Conservation (phyloP, 2,329 filamentous ascomycete species). For the Fusarium sp. region DNA sequence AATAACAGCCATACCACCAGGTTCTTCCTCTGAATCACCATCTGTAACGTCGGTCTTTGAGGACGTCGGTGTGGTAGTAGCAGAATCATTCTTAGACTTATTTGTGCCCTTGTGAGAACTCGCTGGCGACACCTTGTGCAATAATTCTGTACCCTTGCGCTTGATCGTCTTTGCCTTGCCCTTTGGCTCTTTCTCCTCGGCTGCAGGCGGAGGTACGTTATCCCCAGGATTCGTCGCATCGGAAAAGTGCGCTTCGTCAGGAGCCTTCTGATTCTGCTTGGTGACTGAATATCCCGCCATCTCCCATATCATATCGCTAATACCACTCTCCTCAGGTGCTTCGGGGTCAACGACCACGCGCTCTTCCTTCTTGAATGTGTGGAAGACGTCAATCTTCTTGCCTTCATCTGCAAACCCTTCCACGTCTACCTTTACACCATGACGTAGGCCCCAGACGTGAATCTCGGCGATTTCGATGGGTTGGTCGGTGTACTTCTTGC, state of each 20-base stretch:
- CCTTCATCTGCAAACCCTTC: slow-evolving; percentile 92
- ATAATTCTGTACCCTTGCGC: slow-evolving; percentile 53
- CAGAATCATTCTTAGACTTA: slow-evolving; percentile 45
- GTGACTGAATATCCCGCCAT: slow-evolving; percentile 61
- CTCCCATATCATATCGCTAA: slow-evolving; percentile 68
- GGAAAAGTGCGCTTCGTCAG: slow-evolving; percentile 55
- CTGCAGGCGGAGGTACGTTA: slow-evolving; percentile 11
- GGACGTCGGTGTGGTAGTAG: slow-evolving; percentile 26
- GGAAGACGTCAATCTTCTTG: slow-evolving; percentile 85
- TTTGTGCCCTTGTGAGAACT: slow-evolving; percentile 35
- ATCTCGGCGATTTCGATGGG: slow-evolving; percentile 89
- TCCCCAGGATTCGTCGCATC: slow-evolving; percentile 49
- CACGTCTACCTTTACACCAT: slow-evolving; percentile 89
- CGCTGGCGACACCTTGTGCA: slow-evolving; percentile 51
- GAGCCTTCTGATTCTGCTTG: slow-evolving; percentile 54
- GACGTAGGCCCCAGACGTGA: slow-evolving; percentile 88
- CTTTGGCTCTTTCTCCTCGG: slow-evolving; percentile 23
- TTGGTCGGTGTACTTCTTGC: slow-evolving; percentile 86
- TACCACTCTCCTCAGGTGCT: slow-evolving; percentile 63
- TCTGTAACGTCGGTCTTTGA: slow-evolving; percentile 40
- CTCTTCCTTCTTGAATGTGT: slow-evolving; percentile 83
- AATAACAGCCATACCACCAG: slow-evolving; percentile 80
- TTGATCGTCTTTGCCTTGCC: slow-evolving; percentile 45
- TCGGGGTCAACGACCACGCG: slow-evolving; percentile 75
- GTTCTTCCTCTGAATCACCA: slow-evolving; percentile 59